These are phyloP conservation scores for Penicillium sp. DNA, from an alignment of 2,329 filamentous ascomycete species.

Conservation along the genomic window DNA sequence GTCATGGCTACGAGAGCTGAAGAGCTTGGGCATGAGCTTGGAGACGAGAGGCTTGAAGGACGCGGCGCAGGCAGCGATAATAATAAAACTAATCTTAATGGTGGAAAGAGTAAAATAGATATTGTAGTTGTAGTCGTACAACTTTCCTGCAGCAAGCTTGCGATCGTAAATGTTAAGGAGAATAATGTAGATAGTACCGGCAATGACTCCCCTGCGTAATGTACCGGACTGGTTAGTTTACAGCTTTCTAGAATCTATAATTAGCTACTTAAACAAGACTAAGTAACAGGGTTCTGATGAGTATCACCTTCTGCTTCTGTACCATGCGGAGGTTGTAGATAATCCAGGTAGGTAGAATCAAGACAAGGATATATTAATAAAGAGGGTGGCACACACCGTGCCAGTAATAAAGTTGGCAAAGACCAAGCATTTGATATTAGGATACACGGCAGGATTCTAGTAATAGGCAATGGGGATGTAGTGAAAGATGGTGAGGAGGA, in stretches of 20 bases:
- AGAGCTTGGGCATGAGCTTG: slow-evolving; percentile 9
- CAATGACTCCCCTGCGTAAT: slow-evolving; percentile 29
- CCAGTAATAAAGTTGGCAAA: slow-evolving; percentile 34
- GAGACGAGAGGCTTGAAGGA: slow-evolving; percentile 31
- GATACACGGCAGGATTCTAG: slow-evolving; percentile 27
- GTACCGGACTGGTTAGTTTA: neutral
- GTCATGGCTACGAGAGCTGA: neutral
- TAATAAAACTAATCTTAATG: slow-evolving; percentile 36
- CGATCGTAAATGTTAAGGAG: slow-evolving; percentile 28
- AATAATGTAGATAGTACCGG: slow-evolving; percentile 36
- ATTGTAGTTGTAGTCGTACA: slow-evolving; percentile 28
- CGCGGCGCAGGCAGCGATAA: slow-evolving; percentile 35
- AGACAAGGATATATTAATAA: slow-evolving; percentile 35
- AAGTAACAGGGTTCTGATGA: slow-evolving; percentile 35
- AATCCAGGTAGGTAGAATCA: slow-evolving; percentile 38
- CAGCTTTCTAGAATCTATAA: neutral
- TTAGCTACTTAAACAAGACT: slow-evolving; percentile 30
- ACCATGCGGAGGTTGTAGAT: slow-evolving; percentile 37
- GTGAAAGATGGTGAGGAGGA: slow-evolving; percentile 37
- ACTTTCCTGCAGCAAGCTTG: slow-evolving; percentile 18
- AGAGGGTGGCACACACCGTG: slow-evolving; percentile 30
- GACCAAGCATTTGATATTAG: slow-evolving; percentile 33
- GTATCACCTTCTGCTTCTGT: slow-evolving; percentile 33
- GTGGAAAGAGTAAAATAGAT: slow-evolving; percentile 36
- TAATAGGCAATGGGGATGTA: slow-evolving; percentile 33